Conservation (phyloP, 208 protist species). For the Willaertia magna region DNA sequence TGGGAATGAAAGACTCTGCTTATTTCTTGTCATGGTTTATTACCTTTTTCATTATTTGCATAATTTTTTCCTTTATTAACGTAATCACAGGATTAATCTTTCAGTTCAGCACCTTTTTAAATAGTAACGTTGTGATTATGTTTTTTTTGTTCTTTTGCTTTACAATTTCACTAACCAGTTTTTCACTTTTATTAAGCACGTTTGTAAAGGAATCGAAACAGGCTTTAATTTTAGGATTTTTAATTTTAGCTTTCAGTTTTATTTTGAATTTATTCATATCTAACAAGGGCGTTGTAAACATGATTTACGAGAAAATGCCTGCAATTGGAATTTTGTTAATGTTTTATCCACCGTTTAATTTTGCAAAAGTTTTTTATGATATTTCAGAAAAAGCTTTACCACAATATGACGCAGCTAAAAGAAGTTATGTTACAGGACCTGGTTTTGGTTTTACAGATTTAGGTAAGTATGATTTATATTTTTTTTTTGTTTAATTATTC, state of each 20-base stretch:
- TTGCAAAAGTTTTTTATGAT: constrained; percentile 4
- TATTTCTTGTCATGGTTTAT: background rate
- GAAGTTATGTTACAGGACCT: background rate
- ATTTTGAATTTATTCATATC: constrained; percentile 64
- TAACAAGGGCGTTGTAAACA: too few species aligned
- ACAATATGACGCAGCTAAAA: too few species aligned
- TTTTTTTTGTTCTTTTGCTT: constrained; percentile 34
- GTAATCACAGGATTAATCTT: background rate
- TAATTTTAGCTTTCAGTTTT: background rate
- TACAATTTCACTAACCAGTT: constrained; percentile 21
- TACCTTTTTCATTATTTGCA: background rate
- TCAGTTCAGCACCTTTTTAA: constrained; percentile 13
- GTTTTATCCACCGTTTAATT: constrained; percentile 11
- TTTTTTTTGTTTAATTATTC: too few species aligned
- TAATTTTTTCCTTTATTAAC: constrained; percentile 21
- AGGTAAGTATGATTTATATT: too few species aligned
- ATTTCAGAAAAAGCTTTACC: background rate
- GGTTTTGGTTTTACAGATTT: background rate
- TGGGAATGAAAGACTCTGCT: background rate
- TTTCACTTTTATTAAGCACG: constrained; percentile 24
- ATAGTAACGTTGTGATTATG: constrained; percentile 14
- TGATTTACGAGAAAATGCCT: too few species aligned
- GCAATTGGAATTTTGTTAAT: too few species aligned
- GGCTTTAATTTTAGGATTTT: constrained; percentile 10
- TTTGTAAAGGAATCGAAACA: constrained; percentile 25